A percentile compares a stretch with the other conserved stretches of the same genome.
These are phyloP conservation scores for Diplogelasinospora grovesii DNA, from an alignment of 495 filamentous ascomycete species.

Conservation along the genomic window DNA sequence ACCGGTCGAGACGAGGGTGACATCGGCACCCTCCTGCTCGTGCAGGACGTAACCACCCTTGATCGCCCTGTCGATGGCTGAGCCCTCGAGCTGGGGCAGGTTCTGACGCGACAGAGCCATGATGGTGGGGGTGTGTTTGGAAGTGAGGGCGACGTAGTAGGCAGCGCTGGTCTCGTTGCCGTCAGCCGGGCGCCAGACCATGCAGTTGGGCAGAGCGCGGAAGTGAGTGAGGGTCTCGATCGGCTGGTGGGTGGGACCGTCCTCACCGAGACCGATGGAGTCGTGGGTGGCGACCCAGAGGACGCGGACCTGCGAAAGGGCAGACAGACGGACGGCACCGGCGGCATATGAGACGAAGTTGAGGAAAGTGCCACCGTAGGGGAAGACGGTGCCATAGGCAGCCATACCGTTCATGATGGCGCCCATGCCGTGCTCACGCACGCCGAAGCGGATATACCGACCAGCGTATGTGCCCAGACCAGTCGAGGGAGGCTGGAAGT, in stretches of 20 bases:
- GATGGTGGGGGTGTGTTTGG: slow-evolving; percentile 86
- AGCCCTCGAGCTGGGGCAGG: slow-evolving; percentile 94
- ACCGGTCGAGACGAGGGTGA: slow-evolving; percentile 91
- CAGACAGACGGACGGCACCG: slow-evolving; percentile 87
- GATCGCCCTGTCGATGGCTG: slow-evolving; percentile 74
- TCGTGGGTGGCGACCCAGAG: slow-evolving; percentile 99
- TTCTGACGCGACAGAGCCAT: slow-evolving; percentile 96
- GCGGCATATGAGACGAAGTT: slow-evolving; percentile 99
- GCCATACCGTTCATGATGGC: slow-evolving; percentile 97
- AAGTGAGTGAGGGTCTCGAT: slow-evolving; percentile 99
- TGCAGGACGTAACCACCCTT: slow-evolving; percentile 93
- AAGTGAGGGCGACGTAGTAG: slow-evolving; percentile 91
- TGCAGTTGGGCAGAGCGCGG: slow-evolving; percentile 98
- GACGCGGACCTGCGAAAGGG: slow-evolving; percentile 82
- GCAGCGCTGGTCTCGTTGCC: slow-evolving; percentile 97
- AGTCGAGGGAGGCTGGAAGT: slow-evolving; percentile 90
- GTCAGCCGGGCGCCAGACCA: slow-evolving; percentile 99
- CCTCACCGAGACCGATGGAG: slow-evolving; percentile 98
- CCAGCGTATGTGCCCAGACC: slow-evolving; percentile 82
- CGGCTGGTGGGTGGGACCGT: slow-evolving; percentile 97
- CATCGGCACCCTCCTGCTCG: slow-evolving; percentile 72
- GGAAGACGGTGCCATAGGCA: slow-evolving; percentile 92
- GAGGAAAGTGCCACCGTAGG: slow-evolving; percentile 92
- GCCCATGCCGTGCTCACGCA: slow-evolving; percentile 96
- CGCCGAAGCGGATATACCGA: slow-evolving; percentile 94